These are phyloP conservation scores for Suillus americanus DNA, from an alignment of 768 basidiomycete species.

Conservation along the genomic window DNA sequence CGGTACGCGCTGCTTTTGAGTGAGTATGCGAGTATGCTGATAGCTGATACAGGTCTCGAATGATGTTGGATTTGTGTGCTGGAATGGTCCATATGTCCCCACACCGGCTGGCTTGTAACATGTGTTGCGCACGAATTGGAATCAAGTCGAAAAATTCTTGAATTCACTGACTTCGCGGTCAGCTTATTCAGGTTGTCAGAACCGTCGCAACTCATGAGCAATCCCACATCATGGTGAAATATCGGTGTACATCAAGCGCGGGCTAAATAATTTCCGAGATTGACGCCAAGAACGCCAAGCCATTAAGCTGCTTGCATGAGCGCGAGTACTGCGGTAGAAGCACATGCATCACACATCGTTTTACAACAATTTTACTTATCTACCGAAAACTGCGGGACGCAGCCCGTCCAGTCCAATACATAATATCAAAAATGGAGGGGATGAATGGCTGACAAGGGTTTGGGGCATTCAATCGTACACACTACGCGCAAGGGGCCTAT, in stretches of 20 bases:
- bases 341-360: slow-evolving; percentile 24
- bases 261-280: neutral
- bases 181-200: neutral
- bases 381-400: slow-evolving; percentile 14
- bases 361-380: slow-evolving; percentile 28
- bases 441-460: slow-evolving; percentile 4
- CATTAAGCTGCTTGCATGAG: neutral
- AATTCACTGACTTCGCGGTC: neutral
- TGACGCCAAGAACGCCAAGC: neutral
- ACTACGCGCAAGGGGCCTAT: slow-evolving; percentile 28
- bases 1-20: slow-evolving; percentile 31
- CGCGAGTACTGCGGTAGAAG: slow-evolving; percentile 15
- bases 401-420: neutral
- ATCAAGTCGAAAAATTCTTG: neutral
- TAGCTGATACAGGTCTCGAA: slow-evolving; percentile 34
- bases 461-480: slow-evolving; percentile 24
- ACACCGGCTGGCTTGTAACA: slow-evolving; percentile 31
- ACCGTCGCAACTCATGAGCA: neutral
- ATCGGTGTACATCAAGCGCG: neutral
- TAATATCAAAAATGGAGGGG: slow-evolving; percentile 12
- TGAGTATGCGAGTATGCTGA: neutral
- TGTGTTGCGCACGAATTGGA: neutral
- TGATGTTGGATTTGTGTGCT: slow-evolving; percentile 52
- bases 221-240: neutral
- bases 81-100: slow-evolving; percentile 44